Conservation (phyloP, 208 protist species). For the Leptomonas pyrrhocoris region DNA sequence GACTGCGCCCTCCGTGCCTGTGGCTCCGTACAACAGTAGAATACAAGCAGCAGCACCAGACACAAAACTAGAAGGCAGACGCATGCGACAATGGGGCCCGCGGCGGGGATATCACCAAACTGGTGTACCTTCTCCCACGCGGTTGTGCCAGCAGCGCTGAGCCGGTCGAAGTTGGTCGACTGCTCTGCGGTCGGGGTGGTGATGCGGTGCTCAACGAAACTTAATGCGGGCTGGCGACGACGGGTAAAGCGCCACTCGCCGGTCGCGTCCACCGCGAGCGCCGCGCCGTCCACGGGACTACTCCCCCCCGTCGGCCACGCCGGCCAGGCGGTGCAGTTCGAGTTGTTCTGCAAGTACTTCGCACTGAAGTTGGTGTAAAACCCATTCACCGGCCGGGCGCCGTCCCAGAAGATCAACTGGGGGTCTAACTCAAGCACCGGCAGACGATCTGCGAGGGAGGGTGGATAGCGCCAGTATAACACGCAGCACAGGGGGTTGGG, state of each 20-base stretch:
- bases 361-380: constrained; percentile 37
- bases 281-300: not conserved
- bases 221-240: not conserved
- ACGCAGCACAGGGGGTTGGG: constrained; percentile 34
- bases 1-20: constrained; percentile 1
- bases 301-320: not conserved
- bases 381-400: constrained; percentile 30
- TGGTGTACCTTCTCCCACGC: constrained; percentile 1
- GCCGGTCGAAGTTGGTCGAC: not conserved
- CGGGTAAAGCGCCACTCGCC: constrained; percentile 32
- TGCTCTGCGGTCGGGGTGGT: not conserved
- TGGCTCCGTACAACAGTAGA: constrained; percentile 18
- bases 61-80: constrained; percentile 16
- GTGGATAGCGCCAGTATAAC: constrained; percentile 37
- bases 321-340: constrained; percentile 4
- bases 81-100: constrained; percentile 24
- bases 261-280: constrained; percentile 22
- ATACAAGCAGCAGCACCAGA: constrained; percentile 24
- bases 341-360: constrained; percentile 8
- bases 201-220: constrained; percentile 23
- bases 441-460: constrained; percentile 15
- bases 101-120: constrained; percentile 23
- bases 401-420: constrained; percentile 34
- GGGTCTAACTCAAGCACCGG: constrained; percentile 21
- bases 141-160: not conserved